Percentiles rank a stretch among this genome's conserved stretches.
These are phyloP conservation scores for Paramyrothecium roridum DNA, from an alignment of 2,329 filamentous ascomycete genomes.

Conservation along the genomic window DNA sequence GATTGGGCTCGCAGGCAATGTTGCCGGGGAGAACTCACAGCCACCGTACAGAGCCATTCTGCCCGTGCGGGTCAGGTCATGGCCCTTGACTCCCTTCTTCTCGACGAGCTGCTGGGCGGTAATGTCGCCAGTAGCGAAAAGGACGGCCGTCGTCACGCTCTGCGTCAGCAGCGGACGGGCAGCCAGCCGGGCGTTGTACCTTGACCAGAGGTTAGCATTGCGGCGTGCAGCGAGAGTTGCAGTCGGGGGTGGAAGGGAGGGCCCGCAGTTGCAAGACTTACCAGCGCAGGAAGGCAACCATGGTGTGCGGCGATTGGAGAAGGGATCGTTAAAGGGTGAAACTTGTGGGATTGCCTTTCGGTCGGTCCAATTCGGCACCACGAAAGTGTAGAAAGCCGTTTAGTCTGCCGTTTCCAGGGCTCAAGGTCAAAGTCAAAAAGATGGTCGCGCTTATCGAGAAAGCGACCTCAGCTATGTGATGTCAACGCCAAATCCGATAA, in stretches of 20 bases:
- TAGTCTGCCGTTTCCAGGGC: neutral
- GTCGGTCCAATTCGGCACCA: neutral
- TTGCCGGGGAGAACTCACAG: constrained; percentile 42
- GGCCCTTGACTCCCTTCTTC: constrained; percentile 70
- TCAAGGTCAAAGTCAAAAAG: neutral
- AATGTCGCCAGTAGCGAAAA: constrained; percentile 89
- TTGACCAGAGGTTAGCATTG: constrained; percentile 25
- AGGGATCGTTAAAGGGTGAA: neutral
- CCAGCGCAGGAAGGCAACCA: constrained; percentile 28
- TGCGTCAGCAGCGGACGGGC: constrained; percentile 84
- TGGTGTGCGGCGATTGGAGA: constrained; percentile 8
- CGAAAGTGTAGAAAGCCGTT: neutral
- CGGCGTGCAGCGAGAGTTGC: neutral
- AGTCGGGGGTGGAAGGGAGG: neutral
- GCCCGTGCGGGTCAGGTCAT: constrained; percentile 69
- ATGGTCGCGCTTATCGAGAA: neutral
- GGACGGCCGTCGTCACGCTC: constrained; percentile 82
- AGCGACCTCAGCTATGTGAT: neutral
- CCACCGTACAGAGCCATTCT: constrained; percentile 82
- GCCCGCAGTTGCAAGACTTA: constrained; percentile 10
- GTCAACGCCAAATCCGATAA: no score
- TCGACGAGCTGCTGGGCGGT: constrained; percentile 91
- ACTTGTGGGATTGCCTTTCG: neutral
- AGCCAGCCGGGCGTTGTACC: constrained; percentile 85
- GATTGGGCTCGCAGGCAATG: neutral